Evolutionary conservation across 768 basidiomycete species (phyloP).

Genomic region (Tricholoma saponaceum): DNA sequence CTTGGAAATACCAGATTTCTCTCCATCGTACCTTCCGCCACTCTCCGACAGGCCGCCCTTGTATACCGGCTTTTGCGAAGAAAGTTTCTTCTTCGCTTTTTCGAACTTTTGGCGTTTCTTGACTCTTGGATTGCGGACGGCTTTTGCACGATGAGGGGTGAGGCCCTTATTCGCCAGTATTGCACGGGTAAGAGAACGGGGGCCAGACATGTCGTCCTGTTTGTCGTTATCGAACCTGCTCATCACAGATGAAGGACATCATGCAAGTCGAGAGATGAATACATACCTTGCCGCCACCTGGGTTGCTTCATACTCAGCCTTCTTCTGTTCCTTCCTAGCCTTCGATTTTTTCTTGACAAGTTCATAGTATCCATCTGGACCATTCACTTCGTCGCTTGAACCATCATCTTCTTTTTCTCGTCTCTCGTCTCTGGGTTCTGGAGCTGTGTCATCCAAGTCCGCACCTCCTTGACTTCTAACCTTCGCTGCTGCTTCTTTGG

Average conservation of each 20-base stretch:
- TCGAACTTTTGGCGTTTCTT: slow-evolving; percentile 95
- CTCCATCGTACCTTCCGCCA: slow-evolving; percentile 74
- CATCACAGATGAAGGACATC: slow-evolving; percentile 5
- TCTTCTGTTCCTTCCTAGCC: slow-evolving; percentile 74
- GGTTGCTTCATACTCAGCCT: slow-evolving; percentile 72
- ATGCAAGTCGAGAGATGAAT: background rate
- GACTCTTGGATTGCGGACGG: slow-evolving; percentile 93
- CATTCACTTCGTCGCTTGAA: slow-evolving; percentile 37
- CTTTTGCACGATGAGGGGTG: slow-evolving; percentile 85
- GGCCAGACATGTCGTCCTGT: slow-evolving; percentile 49
- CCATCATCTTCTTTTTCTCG: slow-evolving; percentile 31
- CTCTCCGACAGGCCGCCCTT: slow-evolving; percentile 76
- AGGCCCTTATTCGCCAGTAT: slow-evolving; percentile 95
- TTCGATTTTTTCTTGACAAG: slow-evolving; percentile 74
- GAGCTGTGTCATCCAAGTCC: slow-evolving; percentile 60
- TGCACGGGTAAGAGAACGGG: slow-evolving; percentile 82
- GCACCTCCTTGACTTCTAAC: slow-evolving; percentile 52
- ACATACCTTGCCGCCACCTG: slow-evolving; percentile 55
- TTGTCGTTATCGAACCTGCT: slow-evolving; percentile 27
- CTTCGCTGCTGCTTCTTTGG: slow-evolving; percentile 48
- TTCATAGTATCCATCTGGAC: slow-evolving; percentile 83
- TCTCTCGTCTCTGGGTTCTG: slow-evolving; percentile 33
- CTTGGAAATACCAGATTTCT: slow-evolving; percentile 88
- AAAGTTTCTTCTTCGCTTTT: slow-evolving; percentile 89
- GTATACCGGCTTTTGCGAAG: slow-evolving; percentile 89